These are phyloP conservation scores for Protomyces macrosporus DNA, from an alignment of 1,139 yeast genomes.

Conservation along the genomic window DNA sequence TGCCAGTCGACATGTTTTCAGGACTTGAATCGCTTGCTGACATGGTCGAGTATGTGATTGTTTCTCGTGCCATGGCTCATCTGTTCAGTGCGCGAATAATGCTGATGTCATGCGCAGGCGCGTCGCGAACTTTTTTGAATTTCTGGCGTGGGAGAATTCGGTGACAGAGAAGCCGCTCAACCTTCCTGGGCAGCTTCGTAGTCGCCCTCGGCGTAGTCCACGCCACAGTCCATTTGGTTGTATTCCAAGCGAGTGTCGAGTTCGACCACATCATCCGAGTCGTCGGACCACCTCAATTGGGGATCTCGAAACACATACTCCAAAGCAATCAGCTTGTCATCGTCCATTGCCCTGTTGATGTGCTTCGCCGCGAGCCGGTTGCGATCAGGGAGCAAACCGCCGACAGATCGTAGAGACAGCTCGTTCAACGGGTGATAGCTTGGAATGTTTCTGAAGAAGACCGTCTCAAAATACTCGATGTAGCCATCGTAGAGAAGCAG, in stretches of 20 bases:
- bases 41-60: no score
- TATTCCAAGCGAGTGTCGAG: conserved; percentile 44
- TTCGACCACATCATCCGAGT: conserved; percentile 62
- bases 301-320: conserved; percentile 62
- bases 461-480: conserved; percentile 71
- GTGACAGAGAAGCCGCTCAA: no score
- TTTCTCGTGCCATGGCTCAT: no score
- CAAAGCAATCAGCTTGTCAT: conserved; percentile 65
- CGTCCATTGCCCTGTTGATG: conserved; percentile 75
- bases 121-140: no score
- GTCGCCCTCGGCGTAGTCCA: no score
- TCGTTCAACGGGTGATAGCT: conserved; percentile 55
- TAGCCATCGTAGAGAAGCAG: conserved; percentile 58
- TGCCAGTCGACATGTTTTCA: neutral
- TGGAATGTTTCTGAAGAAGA: conserved; percentile 38
- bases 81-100: neutral
- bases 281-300: conserved; percentile 82
- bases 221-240: no score
- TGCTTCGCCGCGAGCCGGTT: conserved; percentile 61
- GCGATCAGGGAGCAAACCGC: conserved; percentile 65
- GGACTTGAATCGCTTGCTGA: no score
- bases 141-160: no score
- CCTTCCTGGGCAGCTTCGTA: no score
- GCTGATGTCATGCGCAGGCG: neutral
- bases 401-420: conserved; percentile 74